Evolutionary conservation across 1,284 basidiomycete genomes (phyloP), one percentile per base, ranked within the genome.

Genomic region (Ustanciosporium gigantosporum): DNA sequence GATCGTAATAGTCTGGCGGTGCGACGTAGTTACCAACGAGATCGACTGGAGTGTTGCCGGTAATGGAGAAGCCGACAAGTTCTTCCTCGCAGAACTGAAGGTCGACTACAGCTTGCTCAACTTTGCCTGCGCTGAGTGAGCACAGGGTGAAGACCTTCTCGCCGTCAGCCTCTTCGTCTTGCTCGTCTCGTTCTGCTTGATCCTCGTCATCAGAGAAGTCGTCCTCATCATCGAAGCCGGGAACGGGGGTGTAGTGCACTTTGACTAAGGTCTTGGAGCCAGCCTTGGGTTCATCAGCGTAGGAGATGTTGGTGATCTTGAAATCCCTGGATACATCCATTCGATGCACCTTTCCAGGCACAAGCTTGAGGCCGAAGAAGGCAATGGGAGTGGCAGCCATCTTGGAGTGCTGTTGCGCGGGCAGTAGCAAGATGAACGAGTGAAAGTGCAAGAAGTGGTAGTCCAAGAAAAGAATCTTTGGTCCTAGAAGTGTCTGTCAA

Each of bases 1-100:
- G 61, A 58, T 77, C 66, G 59, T 59, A 62, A 42, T 70, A 73
- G 44, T 77, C 76, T 29, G 78, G 78, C 68, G 82, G 80, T 68
- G 80, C 75, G 70, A 94, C 86, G 81, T 91, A 94, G 82, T 95
- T 92, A 55, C 93, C 93, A 60, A 88, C 85, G 47, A 97, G 80
- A 80, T 93, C 87, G 56, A 96, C 83, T 41, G 86, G 82, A 19
- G 95, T 94, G 80, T 90, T 87, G 52, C 92, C 93, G 35, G 87
- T 83, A 39, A 86, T 82, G 74, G 90, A 86, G 77, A 95, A 85
- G 61, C 81, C 78, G 56, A 83, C 70, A 39, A 70, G 60, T 51
- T 86, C 85, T 23, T 88, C 88, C 53, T 85, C 84, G 59, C 86
- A 84, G 49, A 95, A 84, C 45, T 87, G 84, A 41, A 96, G 60